Percentiles rank a stretch among this genome's conserved stretches.
phyloP scores from a whole-genome alignment of 202 grass and related monocot species.

The Bolboschoenoplectus hybrid region DNA sequence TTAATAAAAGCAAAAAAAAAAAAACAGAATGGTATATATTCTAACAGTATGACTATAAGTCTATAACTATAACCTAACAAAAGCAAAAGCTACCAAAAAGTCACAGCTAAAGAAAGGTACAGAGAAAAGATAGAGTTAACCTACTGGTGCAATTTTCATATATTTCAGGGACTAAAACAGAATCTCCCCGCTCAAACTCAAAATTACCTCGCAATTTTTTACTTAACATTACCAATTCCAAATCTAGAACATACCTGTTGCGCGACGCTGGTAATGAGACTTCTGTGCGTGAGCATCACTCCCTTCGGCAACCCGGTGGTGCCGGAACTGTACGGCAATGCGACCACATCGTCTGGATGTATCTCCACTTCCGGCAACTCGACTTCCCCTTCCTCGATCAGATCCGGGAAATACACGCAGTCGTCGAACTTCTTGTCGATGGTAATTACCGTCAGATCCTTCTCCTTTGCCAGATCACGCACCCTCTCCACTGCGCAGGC shows the following conservation, averaged over 20 bases:
- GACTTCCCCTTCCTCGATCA: slow-evolving; percentile 24
- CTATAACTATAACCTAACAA: not conserved
- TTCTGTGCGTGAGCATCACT: slow-evolving; percentile 83
- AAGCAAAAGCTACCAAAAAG: slow-evolving; percentile 15
- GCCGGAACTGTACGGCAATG: slow-evolving; percentile 78
- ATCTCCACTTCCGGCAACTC: slow-evolving; percentile 44
- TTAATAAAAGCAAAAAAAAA: not conserved
- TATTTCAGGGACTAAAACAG: slow-evolving; percentile 24
- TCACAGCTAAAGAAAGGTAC: not conserved
- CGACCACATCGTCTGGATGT: slow-evolving; percentile 68
- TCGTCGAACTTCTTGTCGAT: slow-evolving; percentile 51
- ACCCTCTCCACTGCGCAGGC: slow-evolving; percentile 62
- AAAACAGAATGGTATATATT: slow-evolving; percentile 1
- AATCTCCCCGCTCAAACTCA: not conserved
- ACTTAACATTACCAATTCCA: slow-evolving; percentile 17
- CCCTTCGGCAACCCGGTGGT: slow-evolving; percentile 84
- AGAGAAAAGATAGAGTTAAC: slow-evolving; percentile 16
- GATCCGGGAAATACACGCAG: slow-evolving; percentile 57
- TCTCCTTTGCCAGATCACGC: slow-evolving; percentile 23
- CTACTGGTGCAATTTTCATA: not conserved
- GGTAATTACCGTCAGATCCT: slow-evolving; percentile 46
- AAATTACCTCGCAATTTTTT: not conserved
- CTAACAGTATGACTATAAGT: not conserved
- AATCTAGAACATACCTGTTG: slow-evolving; percentile 48
- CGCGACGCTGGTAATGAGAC: slow-evolving; percentile 74